These are phyloP conservation scores for Byssochlamys sp. DNA, from an alignment of 2,329 filamentous ascomycete genomes.

Conservation along the genomic window DNA sequence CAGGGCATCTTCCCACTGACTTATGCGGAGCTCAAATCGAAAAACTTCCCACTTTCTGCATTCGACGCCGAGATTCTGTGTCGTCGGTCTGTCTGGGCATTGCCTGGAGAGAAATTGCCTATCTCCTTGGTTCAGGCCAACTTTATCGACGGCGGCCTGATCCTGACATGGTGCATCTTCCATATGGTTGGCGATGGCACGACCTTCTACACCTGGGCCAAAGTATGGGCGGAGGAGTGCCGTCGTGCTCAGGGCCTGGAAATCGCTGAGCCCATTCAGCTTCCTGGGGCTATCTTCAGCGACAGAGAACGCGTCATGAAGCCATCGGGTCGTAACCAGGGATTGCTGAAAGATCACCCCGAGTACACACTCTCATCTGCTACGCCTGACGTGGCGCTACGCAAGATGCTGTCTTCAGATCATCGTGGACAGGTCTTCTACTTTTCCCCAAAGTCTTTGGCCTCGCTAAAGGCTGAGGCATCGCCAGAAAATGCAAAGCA, in stretches of 20 bases:
- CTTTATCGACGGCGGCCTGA: slow-evolving; percentile 41
- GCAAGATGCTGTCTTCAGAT: slow-evolving; percentile 22
- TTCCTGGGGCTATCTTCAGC: slow-evolving; percentile 19
- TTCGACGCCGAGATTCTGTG: slow-evolving; percentile 39
- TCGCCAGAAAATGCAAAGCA: slow-evolving; percentile 18
- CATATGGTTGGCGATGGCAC: slow-evolving; percentile 29
- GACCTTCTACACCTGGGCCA: slow-evolving; percentile 22
- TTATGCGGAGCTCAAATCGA: slow-evolving; percentile 27
- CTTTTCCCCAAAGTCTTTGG: slow-evolving; percentile 20
- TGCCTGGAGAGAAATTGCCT: slow-evolving; percentile 33
- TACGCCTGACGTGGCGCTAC: slow-evolving; percentile 19
- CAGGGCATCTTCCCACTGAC: slow-evolving; percentile 24
- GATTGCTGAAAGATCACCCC: slow-evolving; percentile 20
- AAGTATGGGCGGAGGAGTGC: slow-evolving; percentile 29
- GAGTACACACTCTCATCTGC: slow-evolving; percentile 23
- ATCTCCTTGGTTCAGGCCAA: slow-evolving; percentile 38
- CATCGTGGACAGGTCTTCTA: slow-evolving; percentile 26
- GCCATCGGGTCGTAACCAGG: slow-evolving; percentile 18
- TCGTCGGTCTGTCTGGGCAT: slow-evolving; percentile 14
- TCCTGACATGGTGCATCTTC: slow-evolving; percentile 33
- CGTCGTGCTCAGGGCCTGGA: slow-evolving; percentile 20
- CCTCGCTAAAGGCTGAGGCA: slow-evolving; percentile 22
- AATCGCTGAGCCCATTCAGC: slow-evolving; percentile 12
- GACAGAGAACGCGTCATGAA: slow-evolving; percentile 22
- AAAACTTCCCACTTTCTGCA: slow-evolving; percentile 38